Evolutionary conservation across 2,329 filamentous ascomycete species (phyloP).

Genomic region (Cladophialophora psammophila): DNA sequence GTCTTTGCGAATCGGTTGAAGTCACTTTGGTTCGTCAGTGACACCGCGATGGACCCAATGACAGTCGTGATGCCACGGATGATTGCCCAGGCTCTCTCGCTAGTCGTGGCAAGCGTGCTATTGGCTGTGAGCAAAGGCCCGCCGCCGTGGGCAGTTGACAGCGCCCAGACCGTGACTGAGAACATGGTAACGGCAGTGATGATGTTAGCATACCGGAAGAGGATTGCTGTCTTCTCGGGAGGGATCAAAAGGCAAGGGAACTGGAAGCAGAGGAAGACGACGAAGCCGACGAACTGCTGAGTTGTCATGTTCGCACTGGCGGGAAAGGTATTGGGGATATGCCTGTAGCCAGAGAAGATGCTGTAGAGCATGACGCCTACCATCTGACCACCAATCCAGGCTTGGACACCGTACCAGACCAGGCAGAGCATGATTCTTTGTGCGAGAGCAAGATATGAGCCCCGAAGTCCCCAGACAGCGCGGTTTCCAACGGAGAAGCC

Average conservation of each 20-base stretch:
- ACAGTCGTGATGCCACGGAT: slow-evolving; percentile 29
- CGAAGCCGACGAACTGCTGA: slow-evolving; percentile 26
- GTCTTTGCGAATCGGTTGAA: slow-evolving; percentile 39
- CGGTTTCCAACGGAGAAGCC: slow-evolving; percentile 49
- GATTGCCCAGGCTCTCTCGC: slow-evolving; percentile 30
- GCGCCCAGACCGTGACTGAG: slow-evolving; percentile 25
- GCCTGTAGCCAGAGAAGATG: slow-evolving; percentile 19
- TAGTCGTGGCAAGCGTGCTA: slow-evolving; percentile 27
- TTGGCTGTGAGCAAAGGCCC: slow-evolving; percentile 18
- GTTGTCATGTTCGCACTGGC: slow-evolving; percentile 23
- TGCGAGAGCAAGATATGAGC: slow-evolving; percentile 27
- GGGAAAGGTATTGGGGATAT: slow-evolving; percentile 25
- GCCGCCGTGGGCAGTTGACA: slow-evolving; percentile 17
- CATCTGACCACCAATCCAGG: slow-evolving; percentile 35
- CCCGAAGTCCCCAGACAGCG: slow-evolving; percentile 29
- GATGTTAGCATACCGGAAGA: slow-evolving; percentile 24
- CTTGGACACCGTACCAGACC: slow-evolving; percentile 30
- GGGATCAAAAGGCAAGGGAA: slow-evolving; percentile 22
- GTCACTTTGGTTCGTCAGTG: slow-evolving; percentile 30
- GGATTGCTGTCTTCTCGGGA: slow-evolving; percentile 23
- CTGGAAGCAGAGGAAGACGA: slow-evolving; percentile 28
- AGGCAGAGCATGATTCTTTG: slow-evolving; percentile 31
- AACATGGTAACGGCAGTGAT: slow-evolving; percentile 21
- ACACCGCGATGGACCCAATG: slow-evolving; percentile 26
- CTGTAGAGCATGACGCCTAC: slow-evolving; percentile 26